phyloP scores from a whole-genome alignment of 352 stramenopile genomes.

The Pythium aristosporum region DNA sequence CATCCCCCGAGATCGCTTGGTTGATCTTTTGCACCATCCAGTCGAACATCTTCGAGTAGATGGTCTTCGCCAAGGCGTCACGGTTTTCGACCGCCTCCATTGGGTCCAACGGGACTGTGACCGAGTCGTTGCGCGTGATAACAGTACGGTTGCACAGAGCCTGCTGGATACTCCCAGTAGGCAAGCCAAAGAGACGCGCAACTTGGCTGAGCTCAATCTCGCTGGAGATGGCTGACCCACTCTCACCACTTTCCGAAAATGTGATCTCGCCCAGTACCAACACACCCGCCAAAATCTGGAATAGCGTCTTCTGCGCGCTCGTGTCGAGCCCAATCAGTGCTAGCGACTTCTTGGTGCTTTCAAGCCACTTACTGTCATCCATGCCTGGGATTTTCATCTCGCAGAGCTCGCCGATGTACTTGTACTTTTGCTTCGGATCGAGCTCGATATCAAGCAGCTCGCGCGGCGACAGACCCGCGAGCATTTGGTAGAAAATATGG shows the following conservation, averaged over 20 bases:
- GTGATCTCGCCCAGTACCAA: conserved; percentile 96
- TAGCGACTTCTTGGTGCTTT: conserved; percentile 75
- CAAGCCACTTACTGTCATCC: conserved; percentile 85
- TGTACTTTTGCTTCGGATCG: conserved; percentile 61
- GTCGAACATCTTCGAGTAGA: conserved; percentile 98
- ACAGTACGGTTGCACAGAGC: conserved; percentile 93
- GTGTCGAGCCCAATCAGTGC: conserved; percentile 70
- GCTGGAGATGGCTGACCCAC: conserved; percentile 72
- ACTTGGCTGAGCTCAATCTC: conserved; percentile 62
- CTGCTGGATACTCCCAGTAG: conserved; percentile 82
- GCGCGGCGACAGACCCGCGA: conserved; percentile 53
- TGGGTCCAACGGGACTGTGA: conserved; percentile 82
- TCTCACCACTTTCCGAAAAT: conserved; percentile 82
- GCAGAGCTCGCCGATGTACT: conserved; percentile 67
- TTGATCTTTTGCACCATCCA: conserved; percentile 96
- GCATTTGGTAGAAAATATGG: conserved; percentile 97
- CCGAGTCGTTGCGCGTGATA: conserved; percentile 81
- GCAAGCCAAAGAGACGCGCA: conserved; percentile 90
- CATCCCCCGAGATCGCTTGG: conserved; percentile 76
- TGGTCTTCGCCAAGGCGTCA: conserved; percentile 95
- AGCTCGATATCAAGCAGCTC: conserved; percentile 67
- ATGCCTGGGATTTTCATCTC: conserved; percentile 86
- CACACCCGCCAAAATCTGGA: conserved; percentile 87
- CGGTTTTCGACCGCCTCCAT: conserved; percentile 92
- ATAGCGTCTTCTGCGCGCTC: conserved; percentile 66